Conservation (phyloP, 2,329 filamentous ascomycete genomes). For the Akanthomyces lecanii region DNA sequence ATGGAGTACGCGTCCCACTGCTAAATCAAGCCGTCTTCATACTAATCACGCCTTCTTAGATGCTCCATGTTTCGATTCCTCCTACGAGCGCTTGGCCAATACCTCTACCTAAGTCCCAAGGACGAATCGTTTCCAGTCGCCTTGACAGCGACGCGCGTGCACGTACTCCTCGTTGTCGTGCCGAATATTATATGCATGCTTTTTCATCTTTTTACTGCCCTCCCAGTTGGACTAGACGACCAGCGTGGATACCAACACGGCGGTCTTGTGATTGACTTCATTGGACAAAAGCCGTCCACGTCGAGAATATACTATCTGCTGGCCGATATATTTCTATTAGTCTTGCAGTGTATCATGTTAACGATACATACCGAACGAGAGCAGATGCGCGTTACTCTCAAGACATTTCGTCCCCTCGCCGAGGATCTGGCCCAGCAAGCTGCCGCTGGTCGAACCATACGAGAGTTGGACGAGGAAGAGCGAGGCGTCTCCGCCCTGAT, state of each 20-base stretch:
- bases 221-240: constrained; percentile 55
- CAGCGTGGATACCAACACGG: constrained; percentile 64
- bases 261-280: constrained; percentile 62
- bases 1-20: constrained; percentile 53
- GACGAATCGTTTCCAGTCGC: constrained; percentile 52
- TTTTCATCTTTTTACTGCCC: constrained; percentile 51
- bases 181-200: constrained; percentile 59
- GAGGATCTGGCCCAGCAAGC: constrained; percentile 28
- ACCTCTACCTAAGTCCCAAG: constrained; percentile 61
- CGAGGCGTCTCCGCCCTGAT: constrained; percentile 44
- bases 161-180: constrained; percentile 54
- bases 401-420: constrained; percentile 34
- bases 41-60: constrained; percentile 33
- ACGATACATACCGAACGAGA: constrained; percentile 59
- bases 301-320: constrained; percentile 52
- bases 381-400: constrained; percentile 47
- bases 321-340: constrained; percentile 53
- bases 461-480: constrained; percentile 56
- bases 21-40: background rate
- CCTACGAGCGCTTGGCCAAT: constrained; percentile 55
- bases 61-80: constrained; percentile 62
- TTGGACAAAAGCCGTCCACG: constrained; percentile 60
- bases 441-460: constrained; percentile 30
- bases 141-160: constrained; percentile 52
- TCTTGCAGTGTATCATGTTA: constrained; percentile 60